Base-by-base conservation (phyloP, 495 filamentous ascomycete species). In the Aspergillus incahuasiensis region DNA sequence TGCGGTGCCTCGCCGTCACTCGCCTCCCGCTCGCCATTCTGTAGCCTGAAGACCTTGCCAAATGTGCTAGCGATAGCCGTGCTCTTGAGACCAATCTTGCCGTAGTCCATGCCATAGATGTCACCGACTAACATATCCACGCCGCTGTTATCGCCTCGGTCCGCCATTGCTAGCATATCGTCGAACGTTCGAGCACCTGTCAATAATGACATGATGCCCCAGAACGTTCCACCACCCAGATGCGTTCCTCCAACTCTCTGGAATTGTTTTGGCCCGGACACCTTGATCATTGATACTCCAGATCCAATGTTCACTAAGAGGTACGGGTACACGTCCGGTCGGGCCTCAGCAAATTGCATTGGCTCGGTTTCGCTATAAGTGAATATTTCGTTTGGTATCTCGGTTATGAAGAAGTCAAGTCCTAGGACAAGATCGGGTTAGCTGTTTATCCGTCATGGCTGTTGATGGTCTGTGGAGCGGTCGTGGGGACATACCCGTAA, bases 291-390 rank as follows among this genome's bases (percentile, higher is more conserved):
- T n/a, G 86, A 91, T 11, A 98, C 94, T 25, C 94, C 94, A 25
- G 92, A 97, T n/a, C 94, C 94, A 61, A 98, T 98, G 72, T 98
- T 98, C 52, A 98, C 94, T 30, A 98, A 84, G 19, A 98, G 84
- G 65, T 98, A 98, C 0, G 94, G 94, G 68, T 98, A 98, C 41
- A 95, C 88, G 58, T 92, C 83, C 19, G 82, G 69, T 41, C 79
- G 79, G 12, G 88, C 79, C 50, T 86, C 78, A 55, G 86, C 82
- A 66, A 92, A 96, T 56, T 87, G 81, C 86, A 95, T 95, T 15
- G 91, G 90, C 56, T 94, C 80, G 13, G 79, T 73, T 68, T 97
- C 94, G 61, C 84, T 90, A 71, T 97, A 97, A 18, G 90, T 96
- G 64, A 98, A 98, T 22, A 98, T 91, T 73, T 98, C 94, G 62